phyloP scores from a whole-genome alignment of 2,329 filamentous ascomycete genomes.

The Sphaerulina vaccinii region DNA sequence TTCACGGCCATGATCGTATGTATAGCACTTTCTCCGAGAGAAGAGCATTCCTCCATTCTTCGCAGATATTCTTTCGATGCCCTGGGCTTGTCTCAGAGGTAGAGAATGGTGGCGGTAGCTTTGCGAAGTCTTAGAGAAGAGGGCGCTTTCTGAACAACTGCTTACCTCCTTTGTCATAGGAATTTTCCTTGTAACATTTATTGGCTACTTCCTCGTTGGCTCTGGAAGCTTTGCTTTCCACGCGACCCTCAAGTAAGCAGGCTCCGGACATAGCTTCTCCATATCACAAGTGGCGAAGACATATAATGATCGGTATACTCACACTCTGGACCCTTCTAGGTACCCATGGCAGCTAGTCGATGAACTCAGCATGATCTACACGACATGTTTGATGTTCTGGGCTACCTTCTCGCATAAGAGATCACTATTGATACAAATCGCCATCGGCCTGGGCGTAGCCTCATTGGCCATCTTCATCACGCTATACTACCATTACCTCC shows the following conservation, averaged over 20 bases:
- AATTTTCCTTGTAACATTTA: slow-evolving; percentile 69
- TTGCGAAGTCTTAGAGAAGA: no score
- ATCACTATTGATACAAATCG: slow-evolving; percentile 49
- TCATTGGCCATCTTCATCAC: slow-evolving; percentile 65
- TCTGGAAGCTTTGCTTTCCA: slow-evolving; percentile 64
- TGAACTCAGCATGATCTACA: slow-evolving; percentile 71
- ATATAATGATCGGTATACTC: no score
- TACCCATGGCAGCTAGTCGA: slow-evolving; percentile 72
- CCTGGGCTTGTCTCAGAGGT: no score
- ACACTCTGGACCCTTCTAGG: slow-evolving; percentile 14
- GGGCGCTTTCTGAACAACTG: background rate
- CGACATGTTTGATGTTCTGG: slow-evolving; percentile 67
- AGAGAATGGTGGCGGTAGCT: no score
- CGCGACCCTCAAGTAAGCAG: slow-evolving; percentile 53
- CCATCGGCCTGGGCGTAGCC: slow-evolving; percentile 59
- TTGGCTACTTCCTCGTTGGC: slow-evolving; percentile 62
- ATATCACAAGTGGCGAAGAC: no score
- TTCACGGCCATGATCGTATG: slow-evolving; percentile 63
- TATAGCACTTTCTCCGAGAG: no score
- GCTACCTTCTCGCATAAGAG: slow-evolving; percentile 73
- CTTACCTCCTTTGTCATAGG: slow-evolving; percentile 24
- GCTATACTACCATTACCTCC: slow-evolving; percentile 75
- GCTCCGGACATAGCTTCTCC: background rate
- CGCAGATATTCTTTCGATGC: no score
- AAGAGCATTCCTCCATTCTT: no score